Base-by-base conservation (phyloP, 2,329 filamentous ascomycete species). In the Ophiosphaerella korrae region DNA sequence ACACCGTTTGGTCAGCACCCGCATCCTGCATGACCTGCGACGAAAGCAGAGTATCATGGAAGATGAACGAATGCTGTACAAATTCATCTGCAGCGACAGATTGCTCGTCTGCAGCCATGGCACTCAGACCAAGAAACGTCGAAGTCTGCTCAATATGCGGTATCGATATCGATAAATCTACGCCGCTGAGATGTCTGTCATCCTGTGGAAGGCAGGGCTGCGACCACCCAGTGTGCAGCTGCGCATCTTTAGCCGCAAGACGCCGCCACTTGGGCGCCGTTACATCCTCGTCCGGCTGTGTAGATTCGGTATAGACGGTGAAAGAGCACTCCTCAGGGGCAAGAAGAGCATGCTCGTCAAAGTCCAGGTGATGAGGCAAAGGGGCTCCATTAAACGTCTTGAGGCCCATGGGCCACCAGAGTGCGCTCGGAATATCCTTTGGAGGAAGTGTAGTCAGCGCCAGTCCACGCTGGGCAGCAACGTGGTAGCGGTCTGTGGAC, bases 51-150 rank as follows among this genome's bases (percentile, higher is more conserved):
- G 85, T 82, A 55, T 89, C 81, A 67, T 95, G 85, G 12, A 88
- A 75, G 2, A 85, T 83, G 42, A 95, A 81, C 0, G 90, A 94
- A 63, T 93, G 85, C 57, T 94, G 84, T 62, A 90, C 89, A 70
- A 94, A 95, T 7, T 57, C 62, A 33, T 66, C 58, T 5, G 55
- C 40, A 8, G 56, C 52, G 4, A 60, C 45, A 3, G 53, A 36
- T 7, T 48, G 52, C 7, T 66, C 61, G 13, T 58, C 45, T n/a
- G 62, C 29, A 11, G 39, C 45, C n/a, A 58, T 33, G 4, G 63
- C 70, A 2, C 70, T 49, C 45, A 67, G 50, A 16, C 54, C 40
- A 33, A 47, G 14, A 29, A 64, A 41, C 4, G 48, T 45, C 1
- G 49, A 26, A 33, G 49, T 45, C 2, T 55, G 49, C 21, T 52